Evolutionary conservation across 805 yeast genomes (phyloP), one percentile per base, ranked within the genome.

Genomic region (Millerozyma acaciae): DNA sequence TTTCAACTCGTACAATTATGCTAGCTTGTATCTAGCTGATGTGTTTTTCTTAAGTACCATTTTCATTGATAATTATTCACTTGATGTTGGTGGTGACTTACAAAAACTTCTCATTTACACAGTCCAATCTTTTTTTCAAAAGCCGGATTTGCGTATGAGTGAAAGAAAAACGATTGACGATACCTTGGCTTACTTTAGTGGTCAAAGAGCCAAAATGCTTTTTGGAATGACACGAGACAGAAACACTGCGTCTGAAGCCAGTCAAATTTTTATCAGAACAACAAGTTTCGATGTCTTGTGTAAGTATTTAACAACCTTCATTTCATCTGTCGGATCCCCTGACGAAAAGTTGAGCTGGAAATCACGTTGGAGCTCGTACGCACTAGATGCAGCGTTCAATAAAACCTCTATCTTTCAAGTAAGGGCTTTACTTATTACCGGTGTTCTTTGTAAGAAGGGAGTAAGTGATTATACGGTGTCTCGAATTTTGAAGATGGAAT

Each of bases 21-120:
- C 83, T 6, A 78, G 80, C 38, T 62, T 75, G 57, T 83, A 70
- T 50, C 56, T 86, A 41, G 81, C 89, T 8, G 95, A 87, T 48
- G 69, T 84, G 2, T 68, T 84, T 36, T 78, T 77, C 46, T 65
- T 85, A 39, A 72, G 82, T 19, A 72, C 90, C 0, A 64, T 84
- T 14, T 73, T 72, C 53, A 72, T 76, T 53, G 78, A 73, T 48
- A 58, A 63, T 35, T 68, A 71, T 5, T 68, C 69, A 8, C 52
- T 69, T 20, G 76, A 80, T 21, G 68, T 86, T 40, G 76, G 95
- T 34, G 54, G 57, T 12, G 78, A 71, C 22, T 61, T 84, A 23
- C 79, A 81, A 44, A 77, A 76, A 39, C 55, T 85, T 26, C 54
- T 81, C 13, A 67, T 79, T 48, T 82, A 85, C 46, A 68, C 83